phyloP scores from a whole-genome alignment of 768 basidiomycete genomes.

The Gyrodon lividus region DNA sequence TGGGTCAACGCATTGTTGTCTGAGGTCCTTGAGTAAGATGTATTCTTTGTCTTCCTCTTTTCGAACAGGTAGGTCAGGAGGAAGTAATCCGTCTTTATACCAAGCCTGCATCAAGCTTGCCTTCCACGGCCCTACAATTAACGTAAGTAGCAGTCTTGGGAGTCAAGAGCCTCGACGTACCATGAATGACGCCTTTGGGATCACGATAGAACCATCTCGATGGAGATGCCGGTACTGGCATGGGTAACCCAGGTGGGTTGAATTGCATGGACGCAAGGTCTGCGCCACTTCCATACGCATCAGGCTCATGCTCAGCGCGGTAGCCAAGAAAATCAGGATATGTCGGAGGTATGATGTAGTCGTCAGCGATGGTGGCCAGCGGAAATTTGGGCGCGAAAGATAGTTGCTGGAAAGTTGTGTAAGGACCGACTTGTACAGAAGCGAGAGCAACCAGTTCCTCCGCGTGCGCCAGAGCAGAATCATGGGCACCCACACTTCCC shows the following conservation, averaged over 20 bases:
- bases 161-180: conserved; percentile 39
- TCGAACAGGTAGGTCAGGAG: conserved; percentile 78
- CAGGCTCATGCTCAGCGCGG: conserved; percentile 60
- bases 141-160: conserved; percentile 8
- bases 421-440: conserved; percentile 74
- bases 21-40: conserved; percentile 67
- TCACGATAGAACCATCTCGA: conserved; percentile 83
- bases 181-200: conserved; percentile 77
- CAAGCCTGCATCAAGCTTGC: conserved; percentile 85
- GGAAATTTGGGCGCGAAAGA: conserved; percentile 84
- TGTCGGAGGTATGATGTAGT: conserved; percentile 89
- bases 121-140: conserved; percentile 74
- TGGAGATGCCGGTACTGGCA: conserved; percentile 64
- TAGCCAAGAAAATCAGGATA: conserved; percentile 79
- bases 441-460: conserved; percentile 71
- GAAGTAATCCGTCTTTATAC: conserved; percentile 83
- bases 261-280: conserved; percentile 66
- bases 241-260: conserved; percentile 76
- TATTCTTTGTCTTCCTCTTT: conserved; percentile 73
- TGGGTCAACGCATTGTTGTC: conserved; percentile 80
- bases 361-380: conserved; percentile 84
- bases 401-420: conserved; percentile 91
- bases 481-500: conserved; percentile 30
- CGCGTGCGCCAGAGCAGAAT: conserved; percentile 42
- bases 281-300: conserved; percentile 41